phyloP scores from a whole-genome alignment of 2,329 filamentous ascomycete genomes.

The Madurella mycetomatis region DNA sequence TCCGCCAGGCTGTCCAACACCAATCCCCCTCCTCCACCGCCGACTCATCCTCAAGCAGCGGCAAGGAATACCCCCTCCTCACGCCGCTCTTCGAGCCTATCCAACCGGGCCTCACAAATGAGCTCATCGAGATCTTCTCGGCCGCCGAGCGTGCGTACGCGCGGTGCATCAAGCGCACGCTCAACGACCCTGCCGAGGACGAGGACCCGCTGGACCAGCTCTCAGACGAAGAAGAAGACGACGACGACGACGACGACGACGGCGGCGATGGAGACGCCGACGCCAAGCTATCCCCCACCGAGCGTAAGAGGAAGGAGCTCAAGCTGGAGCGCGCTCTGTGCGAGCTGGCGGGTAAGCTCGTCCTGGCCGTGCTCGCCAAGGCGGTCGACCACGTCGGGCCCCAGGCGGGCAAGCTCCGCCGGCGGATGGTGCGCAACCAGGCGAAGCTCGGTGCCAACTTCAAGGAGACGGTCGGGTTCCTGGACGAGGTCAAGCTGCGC shows the following conservation, averaged over 20 bases:
- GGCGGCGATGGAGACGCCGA: slow-evolving; percentile 50
- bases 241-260: slow-evolving; percentile 41
- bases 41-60: slow-evolving; percentile 33
- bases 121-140: slow-evolving; percentile 73
- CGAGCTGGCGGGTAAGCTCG: slow-evolving; percentile 77
- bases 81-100: slow-evolving; percentile 66
- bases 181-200: slow-evolving; percentile 63
- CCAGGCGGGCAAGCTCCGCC: slow-evolving; percentile 59
- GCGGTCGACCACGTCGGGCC: slow-evolving; percentile 64
- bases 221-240: slow-evolving; percentile 43
- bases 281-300: slow-evolving; percentile 49
- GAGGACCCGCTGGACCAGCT: slow-evolving; percentile 59
- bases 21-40: neutral
- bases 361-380: slow-evolving; percentile 71
- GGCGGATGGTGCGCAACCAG: slow-evolving; percentile 73
- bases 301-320: slow-evolving; percentile 61
- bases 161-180: slow-evolving; percentile 59
- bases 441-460: slow-evolving; percentile 77
- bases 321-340: slow-evolving; percentile 82
- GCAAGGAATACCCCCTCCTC: slow-evolving; percentile 48
- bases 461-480: slow-evolving; percentile 74
- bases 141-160: slow-evolving; percentile 72
- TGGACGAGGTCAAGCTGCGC: slow-evolving; percentile 65
- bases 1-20: slow-evolving; percentile 51
- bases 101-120: slow-evolving; percentile 55